A percentile compares a stretch with the other conserved stretches of the same genome.
phyloP scores from a whole-genome alignment of 2,329 filamentous ascomycete genomes.

The Helotiales sp. region DNA sequence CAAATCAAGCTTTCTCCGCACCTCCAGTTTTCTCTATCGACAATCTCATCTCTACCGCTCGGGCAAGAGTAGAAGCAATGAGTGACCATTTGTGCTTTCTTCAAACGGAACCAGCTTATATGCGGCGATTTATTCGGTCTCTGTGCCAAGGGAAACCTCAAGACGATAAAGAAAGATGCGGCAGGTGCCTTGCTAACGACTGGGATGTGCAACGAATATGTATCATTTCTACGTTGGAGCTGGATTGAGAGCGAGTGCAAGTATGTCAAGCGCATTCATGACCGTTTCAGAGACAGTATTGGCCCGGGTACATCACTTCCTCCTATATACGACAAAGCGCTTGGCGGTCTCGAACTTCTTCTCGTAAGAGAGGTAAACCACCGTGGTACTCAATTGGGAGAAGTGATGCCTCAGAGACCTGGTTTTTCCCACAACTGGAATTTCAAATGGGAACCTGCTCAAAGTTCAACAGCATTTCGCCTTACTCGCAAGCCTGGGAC shows the following conservation, averaged over 20 bases:
- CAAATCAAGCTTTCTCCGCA: conserved; percentile 11
- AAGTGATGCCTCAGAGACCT: not conserved
- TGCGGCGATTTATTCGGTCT: not conserved
- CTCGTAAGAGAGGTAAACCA: not conserved
- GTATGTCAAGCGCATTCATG: not conserved
- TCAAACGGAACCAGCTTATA: conserved; percentile 9
- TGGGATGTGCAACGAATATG: not conserved
- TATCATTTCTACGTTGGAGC: not conserved
- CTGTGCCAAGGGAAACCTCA: not conserved
- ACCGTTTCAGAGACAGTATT: not conserved
- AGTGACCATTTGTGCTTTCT: conserved; percentile 14
- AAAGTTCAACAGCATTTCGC: not conserved
- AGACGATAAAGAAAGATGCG: not conserved
- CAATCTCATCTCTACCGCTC: not conserved
- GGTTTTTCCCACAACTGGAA: not conserved
- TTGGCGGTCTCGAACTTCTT: not conserved
- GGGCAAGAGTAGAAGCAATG: not conserved
- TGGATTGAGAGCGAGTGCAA: not conserved
- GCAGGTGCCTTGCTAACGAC: not conserved
- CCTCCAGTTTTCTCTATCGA: conserved; percentile 8
- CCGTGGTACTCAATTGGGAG: not conserved
- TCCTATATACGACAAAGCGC: not conserved
- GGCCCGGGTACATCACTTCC: not conserved
- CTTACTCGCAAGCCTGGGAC: not conserved
- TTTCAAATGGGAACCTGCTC: not conserved